These are phyloP conservation scores for Venturia oleaginea DNA, from an alignment of 2,329 filamentous ascomycete genomes.

Conservation along the genomic window DNA sequence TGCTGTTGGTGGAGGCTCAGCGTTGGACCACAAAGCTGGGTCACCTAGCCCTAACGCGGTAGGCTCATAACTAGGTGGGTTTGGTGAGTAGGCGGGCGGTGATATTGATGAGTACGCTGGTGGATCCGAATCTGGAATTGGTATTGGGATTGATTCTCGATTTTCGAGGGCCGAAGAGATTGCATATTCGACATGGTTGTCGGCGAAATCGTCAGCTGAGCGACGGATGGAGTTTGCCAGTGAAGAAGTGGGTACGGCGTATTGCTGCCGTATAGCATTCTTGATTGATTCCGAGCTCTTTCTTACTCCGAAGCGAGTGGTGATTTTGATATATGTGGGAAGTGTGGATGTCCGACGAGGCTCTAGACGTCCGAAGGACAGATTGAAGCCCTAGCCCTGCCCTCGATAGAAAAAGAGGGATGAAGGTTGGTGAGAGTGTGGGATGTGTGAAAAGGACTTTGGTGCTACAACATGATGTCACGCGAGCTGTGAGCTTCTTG, in stretches of 20 bases:
- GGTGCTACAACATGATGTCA: conserved; percentile 8
- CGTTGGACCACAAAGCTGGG: not conserved
- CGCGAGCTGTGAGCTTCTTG: not conserved
- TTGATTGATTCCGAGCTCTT: not conserved
- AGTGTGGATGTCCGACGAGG: not conserved
- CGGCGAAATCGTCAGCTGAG: conserved; percentile 11
- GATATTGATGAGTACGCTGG: conserved; percentile 1
- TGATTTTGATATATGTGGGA: not conserved
- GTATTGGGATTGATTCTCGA: not conserved
- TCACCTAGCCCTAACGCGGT: not conserved
- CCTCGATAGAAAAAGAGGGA: not conserved
- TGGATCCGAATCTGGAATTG: not conserved
- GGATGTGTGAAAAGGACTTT: not conserved
- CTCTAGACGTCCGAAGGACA: conserved; percentile 1
- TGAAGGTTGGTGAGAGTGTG: not conserved
- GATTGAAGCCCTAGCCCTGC: not conserved
- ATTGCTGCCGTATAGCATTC: conserved; percentile 15
- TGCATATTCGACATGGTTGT: not conserved
- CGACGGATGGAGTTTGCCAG: conserved; percentile 7
- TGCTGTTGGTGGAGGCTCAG: conserved; percentile 4
- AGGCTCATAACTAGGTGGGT: not conserved
- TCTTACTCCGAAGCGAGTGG: not conserved
- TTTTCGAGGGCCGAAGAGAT: not conserved
- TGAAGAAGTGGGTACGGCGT: conserved; percentile 10
- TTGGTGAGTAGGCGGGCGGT: conserved; percentile 7